Percentiles rank a stretch among this genome's conserved stretches.
Evolutionary conservation across 768 basidiomycete species (phyloP).

Genomic region (Leccinum imitatum): DNA sequence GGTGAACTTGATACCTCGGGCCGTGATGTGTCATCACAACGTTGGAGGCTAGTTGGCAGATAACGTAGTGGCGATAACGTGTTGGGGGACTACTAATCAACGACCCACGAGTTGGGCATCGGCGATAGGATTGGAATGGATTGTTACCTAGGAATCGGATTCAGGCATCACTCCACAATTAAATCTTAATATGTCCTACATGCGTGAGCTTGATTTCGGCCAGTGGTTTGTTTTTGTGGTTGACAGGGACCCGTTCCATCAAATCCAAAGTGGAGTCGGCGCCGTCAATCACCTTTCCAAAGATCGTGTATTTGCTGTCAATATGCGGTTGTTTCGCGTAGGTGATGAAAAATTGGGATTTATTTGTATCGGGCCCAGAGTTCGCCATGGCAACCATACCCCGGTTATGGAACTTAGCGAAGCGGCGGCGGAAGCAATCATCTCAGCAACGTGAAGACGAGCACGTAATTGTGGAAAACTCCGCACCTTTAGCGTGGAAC

Average conservation of each 20-base stretch:
- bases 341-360: slow-evolving; percentile 86
- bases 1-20: slow-evolving; percentile 37
- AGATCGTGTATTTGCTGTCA: slow-evolving; percentile 92
- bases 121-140: slow-evolving; percentile 95
- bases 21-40: slow-evolving; percentile 13
- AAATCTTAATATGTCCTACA: slow-evolving; percentile 45
- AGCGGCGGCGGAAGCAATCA: neutral
- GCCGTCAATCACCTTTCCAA: slow-evolving; percentile 98
- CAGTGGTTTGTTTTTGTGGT: slow-evolving; percentile 84
- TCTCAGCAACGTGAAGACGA: neutral
- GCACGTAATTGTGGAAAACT: neutral
- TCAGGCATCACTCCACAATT: slow-evolving; percentile 1
- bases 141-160: slow-evolving; percentile 56
- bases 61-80: neutral
- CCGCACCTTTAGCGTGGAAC: slow-evolving; percentile 88
- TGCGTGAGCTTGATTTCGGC: slow-evolving; percentile 79
- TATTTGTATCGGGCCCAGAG: slow-evolving; percentile 91
- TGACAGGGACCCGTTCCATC: slow-evolving; percentile 93
- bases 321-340: slow-evolving; percentile 93
- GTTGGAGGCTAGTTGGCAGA: slow-evolving; percentile 1
- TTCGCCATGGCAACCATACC: slow-evolving; percentile 99
- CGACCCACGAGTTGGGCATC: slow-evolving; percentile 49
- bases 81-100: slow-evolving; percentile 12
- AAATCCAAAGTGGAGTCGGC: slow-evolving; percentile 89
- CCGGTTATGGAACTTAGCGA: slow-evolving; percentile 82